Base-by-base conservation (phyloP, 495 filamentous ascomycete species). In the Glonium stellatum region DNA sequence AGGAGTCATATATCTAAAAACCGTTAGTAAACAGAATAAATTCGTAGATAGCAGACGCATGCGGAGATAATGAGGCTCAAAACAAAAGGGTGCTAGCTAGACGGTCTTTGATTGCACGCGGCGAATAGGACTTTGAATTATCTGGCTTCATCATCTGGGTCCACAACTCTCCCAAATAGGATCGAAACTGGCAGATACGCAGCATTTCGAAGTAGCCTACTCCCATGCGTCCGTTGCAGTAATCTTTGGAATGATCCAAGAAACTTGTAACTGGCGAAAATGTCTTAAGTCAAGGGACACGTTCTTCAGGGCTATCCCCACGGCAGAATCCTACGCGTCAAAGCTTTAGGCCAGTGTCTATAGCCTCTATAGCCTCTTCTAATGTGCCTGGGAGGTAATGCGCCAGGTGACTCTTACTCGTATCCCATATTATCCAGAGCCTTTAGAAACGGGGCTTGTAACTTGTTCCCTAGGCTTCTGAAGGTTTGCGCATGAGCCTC, bases 1-100 rank as follows among this genome's bases (percentile, higher is more conserved):
- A 6, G 81, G 78, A 1, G 80, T 80, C 80, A 83, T 81, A 64
- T 51, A 51, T n/a, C 48, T 51, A 23, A 9, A 51, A 27, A 25
- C 10, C 5, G 19, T 27, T 44, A 44, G 39, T 18, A 44, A 44
- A 31, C 27, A 31, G 27, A 31, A 31, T 31, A 31, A 31, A 31
- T 31, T 6, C 2, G 6, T 6, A 2, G 6, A 31, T 31, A 31
- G 27, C 27, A 31, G 27, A 6, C 27, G 27, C 27, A 31, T 31
- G 27, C 27, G 6, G 39, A 44, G 39, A 13, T 4, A 18, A 11
- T 4, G 13, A 11, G 13, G 39, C 4, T 2, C 12, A 15, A 15
- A 18, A 44, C 39, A 44, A 2, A 44, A 13, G 39, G 39, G 12
- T 11, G 4, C 13, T 1, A 2, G 39, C 39, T 15, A 44, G 39